Evolutionary conservation across 148 eudicot species (phyloP).

Genomic region (Diospyros lotus): DNA sequence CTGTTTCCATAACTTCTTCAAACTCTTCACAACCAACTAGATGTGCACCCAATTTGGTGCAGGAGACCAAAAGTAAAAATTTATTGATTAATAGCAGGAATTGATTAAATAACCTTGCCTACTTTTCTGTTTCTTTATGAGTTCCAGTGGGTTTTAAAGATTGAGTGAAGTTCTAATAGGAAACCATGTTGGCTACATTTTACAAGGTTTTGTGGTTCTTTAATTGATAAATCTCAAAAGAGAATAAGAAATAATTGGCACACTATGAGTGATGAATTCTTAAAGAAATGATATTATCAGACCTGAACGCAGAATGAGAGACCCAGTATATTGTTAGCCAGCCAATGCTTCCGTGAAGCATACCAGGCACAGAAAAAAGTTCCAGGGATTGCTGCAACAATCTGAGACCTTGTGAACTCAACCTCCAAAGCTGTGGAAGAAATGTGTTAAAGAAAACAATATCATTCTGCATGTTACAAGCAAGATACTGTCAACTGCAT

Average conservation of each 20-base stretch:
- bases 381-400: conserved; percentile 85
- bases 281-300: conserved; percentile 2
- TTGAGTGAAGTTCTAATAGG: too few species aligned
- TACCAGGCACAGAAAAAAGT: conserved; percentile 89
- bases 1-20: too few species aligned
- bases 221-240: not conserved
- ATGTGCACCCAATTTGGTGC: too few species aligned
- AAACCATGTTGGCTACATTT: too few species aligned
- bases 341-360: conserved; percentile 94
- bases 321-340: conserved; percentile 86
- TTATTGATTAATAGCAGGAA: too few species aligned
- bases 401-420: conserved; percentile 88
- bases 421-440: conserved; percentile 72
- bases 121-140: too few species aligned
- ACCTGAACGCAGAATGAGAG: conserved; percentile 97
- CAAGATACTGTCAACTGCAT: conserved; percentile 11
- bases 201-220: too few species aligned
- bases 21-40: too few species aligned
- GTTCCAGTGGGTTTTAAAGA: too few species aligned
- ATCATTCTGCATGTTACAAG: conserved; percentile 21
- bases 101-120: too few species aligned
- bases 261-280: not conserved
- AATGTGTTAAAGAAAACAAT: conserved; percentile 13
- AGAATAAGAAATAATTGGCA: not conserved
- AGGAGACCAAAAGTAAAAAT: too few species aligned